phyloP scores from a whole-genome alignment of 176 grass and related monocot genomes.

The Paspalum notatum region DNA sequence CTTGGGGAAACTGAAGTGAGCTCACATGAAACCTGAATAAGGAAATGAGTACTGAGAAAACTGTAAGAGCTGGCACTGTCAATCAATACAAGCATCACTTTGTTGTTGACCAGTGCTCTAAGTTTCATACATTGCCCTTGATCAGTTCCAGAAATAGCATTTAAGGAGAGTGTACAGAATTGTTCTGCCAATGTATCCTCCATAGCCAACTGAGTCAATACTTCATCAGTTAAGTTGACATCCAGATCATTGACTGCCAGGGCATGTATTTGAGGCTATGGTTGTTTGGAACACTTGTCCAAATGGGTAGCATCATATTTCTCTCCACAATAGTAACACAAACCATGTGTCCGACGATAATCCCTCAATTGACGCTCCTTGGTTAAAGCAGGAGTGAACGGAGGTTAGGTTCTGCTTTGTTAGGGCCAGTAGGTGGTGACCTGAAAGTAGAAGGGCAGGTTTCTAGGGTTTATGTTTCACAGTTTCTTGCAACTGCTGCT shows the following conservation, averaged over 20 bases:
- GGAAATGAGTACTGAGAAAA: not conserved
- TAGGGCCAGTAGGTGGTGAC: no score
- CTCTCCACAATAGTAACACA: not conserved
- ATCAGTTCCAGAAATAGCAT: not conserved
- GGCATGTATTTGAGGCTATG: not conserved
- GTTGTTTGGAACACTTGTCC: not conserved
- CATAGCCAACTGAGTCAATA: not conserved
- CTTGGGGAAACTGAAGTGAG: not conserved
- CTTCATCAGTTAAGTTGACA: not conserved
- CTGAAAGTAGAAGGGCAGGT: rapidly evolving
- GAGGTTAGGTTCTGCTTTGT: no score
- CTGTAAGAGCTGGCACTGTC: not conserved
- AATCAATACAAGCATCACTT: not conserved
- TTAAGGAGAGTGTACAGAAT: not conserved
- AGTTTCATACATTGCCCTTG: not conserved
- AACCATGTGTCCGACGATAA: not conserved
- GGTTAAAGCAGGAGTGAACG: not conserved
- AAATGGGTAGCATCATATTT: not conserved
- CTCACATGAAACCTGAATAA: not conserved
- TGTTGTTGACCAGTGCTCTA: not conserved
- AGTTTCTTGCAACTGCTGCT: not conserved
- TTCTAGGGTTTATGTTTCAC: not conserved
- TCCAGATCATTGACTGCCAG: not conserved
- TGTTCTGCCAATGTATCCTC: not conserved
- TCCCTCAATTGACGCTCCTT: not conserved